These are phyloP conservation scores for Geotrichum bryndzae DNA, from an alignment of 1,139 yeast species.

Conservation along the genomic window DNA sequence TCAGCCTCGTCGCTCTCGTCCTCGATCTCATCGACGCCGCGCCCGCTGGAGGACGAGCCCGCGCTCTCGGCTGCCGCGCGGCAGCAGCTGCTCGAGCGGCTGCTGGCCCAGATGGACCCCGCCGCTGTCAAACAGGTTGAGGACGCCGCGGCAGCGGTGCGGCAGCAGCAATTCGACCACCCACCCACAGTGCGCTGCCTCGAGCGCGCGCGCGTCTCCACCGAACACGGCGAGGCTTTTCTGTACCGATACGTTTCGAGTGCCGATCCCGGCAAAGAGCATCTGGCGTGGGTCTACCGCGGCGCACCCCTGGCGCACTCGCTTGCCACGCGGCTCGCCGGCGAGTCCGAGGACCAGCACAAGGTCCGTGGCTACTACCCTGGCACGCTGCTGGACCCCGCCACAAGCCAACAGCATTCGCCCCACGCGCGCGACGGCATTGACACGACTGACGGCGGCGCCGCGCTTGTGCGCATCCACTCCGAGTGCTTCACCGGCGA, in stretches of 20 bases:
- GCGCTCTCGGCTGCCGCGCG: background rate
- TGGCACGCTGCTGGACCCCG: constrained; percentile 81
- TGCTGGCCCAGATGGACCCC: constrained; percentile 9
- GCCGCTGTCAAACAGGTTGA: constrained; percentile 9
- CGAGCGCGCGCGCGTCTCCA: constrained; percentile 89
- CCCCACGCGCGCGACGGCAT: background rate
- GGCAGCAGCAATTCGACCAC: constrained; percentile 25
- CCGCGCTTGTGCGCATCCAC: constrained; percentile 73
- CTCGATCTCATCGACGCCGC: background rate
- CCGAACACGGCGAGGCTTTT: constrained; percentile 86
- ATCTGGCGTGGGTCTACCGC: constrained; percentile 94
- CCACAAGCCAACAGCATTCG: constrained; percentile 45
- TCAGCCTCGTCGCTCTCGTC: background rate
- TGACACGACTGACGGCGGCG: background rate
- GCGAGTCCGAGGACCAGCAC: constrained; percentile 83
- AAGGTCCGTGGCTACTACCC: constrained; percentile 97
- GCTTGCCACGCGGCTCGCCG: constrained; percentile 53
- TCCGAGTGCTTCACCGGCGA: constrained; percentile 98
- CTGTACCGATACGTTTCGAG: constrained; percentile 83
- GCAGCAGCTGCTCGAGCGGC: constrained; percentile 7
- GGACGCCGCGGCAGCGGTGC: constrained; percentile 4
- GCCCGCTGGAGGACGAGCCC: constrained; percentile 2
- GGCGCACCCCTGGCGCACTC: constrained; percentile 78
- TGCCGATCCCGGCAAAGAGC: constrained; percentile 77
- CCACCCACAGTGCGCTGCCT: constrained; percentile 79